phyloP scores from a whole-genome alignment of 305 asterid genomes.

The Striga hermonthica region DNA sequence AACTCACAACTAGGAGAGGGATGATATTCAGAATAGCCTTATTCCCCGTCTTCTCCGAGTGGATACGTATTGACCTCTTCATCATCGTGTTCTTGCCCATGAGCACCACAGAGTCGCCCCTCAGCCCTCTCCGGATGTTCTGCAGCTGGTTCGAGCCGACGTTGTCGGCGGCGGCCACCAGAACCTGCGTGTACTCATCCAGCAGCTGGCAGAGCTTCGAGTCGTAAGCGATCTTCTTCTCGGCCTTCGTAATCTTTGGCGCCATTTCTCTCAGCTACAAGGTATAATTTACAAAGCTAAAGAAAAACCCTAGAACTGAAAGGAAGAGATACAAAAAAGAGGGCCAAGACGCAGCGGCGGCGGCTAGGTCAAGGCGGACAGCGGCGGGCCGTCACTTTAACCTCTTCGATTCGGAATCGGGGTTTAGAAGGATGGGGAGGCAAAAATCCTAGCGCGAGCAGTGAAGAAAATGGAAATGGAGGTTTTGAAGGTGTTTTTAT shows the following conservation, averaged over 20 bases:
- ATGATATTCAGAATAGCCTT: constrained; percentile 55
- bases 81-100: constrained; percentile 97
- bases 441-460: constrained; percentile 8
- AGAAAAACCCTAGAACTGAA: constrained; percentile 29
- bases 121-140: constrained; percentile 62
- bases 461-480: background rate
- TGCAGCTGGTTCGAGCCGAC: constrained; percentile 86
- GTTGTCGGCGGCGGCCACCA: constrained; percentile 76
- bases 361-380: constrained; percentile 61
- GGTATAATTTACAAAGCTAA: background rate
- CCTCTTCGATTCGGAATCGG: constrained; percentile 57
- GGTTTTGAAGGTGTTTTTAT: background rate
- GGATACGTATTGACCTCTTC: constrained; percentile 71
- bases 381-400: constrained; percentile 63
- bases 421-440: background rate
- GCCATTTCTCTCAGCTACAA: constrained; percentile 44
- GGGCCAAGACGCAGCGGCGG: constrained; percentile 54
- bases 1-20: constrained; percentile 72
- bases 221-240: constrained; percentile 71
- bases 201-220: constrained; percentile 61
- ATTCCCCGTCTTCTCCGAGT: constrained; percentile 71
- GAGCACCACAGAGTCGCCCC: constrained; percentile 76
- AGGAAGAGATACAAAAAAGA: constrained; percentile 32
- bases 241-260: constrained; percentile 55
- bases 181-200: constrained; percentile 71